Evolutionary conservation across 2,329 filamentous ascomycete species (phyloP), one percentile per base, ranked within the genome.

Genomic region (Colletotrichum destructivum): DNA sequence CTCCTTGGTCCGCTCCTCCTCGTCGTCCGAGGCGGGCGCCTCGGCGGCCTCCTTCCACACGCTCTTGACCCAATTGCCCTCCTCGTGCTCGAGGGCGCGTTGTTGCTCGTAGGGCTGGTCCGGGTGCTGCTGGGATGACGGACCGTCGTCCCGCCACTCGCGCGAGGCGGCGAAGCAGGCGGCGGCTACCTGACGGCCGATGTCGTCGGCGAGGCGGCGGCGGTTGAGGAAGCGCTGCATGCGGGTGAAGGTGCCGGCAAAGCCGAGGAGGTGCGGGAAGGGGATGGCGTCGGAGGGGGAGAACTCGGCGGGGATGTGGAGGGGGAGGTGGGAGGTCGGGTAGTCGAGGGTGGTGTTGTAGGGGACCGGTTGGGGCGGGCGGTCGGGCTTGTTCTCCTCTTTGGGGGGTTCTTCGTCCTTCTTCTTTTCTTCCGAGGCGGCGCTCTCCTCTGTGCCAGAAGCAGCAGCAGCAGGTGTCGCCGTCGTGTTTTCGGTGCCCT

Each of bases 211-310:
- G n/a, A 98, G 87, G 74, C 89, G 84, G 65, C 96, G 92, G 73
- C 92, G 92, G 81, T 92, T 97, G 72, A 99, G 86, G 87, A 95
- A 99, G 75, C 96, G 93, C 78, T 93, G 93, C 72, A 98, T 87
- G 72, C 96, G 92, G 75, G 91, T 93, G 0, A 95, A 93, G 3
- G 96, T 98, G 84, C 96, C 96, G 74, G 93, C 85, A 86, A 99
- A 97, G 72, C 96, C 96, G 40, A 99, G 92, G 70, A 98, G 89
- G 80, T 98, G 96, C 1, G 96, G 96, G 81, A 97, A 93, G 52
- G 89, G 86, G 71, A 99, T 88, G 16, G 93, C 87, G 31, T 88
- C 86, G 7, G 92, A 91, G 54, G 94, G 94, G 47, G 91, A 89
- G 78, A 99, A 90, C 71, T 92, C 89, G 73, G 85, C 78, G 4